A percentile compares a stretch with the other conserved stretches of the same genome.
Evolutionary conservation across 805 yeast species (phyloP).

Genomic region (Candida pini): DNA sequence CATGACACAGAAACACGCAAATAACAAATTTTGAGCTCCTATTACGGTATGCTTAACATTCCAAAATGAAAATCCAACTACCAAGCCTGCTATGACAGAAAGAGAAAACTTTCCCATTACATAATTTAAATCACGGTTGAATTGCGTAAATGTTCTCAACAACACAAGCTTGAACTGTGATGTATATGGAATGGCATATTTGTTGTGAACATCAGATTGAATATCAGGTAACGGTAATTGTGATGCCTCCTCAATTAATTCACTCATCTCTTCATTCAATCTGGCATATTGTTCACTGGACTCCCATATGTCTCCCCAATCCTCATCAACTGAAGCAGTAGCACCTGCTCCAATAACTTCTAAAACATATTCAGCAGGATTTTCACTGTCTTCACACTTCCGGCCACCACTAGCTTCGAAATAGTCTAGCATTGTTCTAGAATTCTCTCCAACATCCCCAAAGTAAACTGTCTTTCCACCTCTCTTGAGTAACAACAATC

Average conservation of each 20-base stretch:
- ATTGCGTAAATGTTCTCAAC: constrained; percentile 34
- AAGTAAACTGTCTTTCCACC: constrained; percentile 51
- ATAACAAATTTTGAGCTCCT: constrained; percentile 54
- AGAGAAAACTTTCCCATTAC: constrained; percentile 45
- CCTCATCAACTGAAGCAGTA: constrained; percentile 44
- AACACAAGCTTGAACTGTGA: constrained; percentile 33
- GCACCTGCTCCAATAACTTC: constrained; percentile 72
- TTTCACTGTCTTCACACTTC: constrained; percentile 54
- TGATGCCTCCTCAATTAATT: constrained; percentile 24
- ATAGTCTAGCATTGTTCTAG: constrained; percentile 45
- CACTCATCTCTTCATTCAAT: constrained; percentile 29
- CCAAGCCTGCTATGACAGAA: constrained; percentile 37
- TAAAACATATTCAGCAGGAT: constrained; percentile 73
- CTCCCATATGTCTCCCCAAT: constrained; percentile 65
- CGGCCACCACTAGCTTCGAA: constrained; percentile 55
- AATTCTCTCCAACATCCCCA: constrained; percentile 46
- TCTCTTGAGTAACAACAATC: constrained; percentile 40
- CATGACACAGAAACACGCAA: constrained; percentile 50
- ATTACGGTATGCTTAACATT: constrained; percentile 45
- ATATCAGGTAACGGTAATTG: constrained; percentile 19
- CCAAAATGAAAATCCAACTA: constrained; percentile 56
- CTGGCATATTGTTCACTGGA: constrained; percentile 28
- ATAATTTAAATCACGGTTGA: constrained; percentile 48
- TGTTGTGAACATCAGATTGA: constrained; percentile 24
- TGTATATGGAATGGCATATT: constrained; percentile 42